phyloP scores from a whole-genome alignment of 805 yeast genomes.

The Myxozyma vanderwaltii region DNA sequence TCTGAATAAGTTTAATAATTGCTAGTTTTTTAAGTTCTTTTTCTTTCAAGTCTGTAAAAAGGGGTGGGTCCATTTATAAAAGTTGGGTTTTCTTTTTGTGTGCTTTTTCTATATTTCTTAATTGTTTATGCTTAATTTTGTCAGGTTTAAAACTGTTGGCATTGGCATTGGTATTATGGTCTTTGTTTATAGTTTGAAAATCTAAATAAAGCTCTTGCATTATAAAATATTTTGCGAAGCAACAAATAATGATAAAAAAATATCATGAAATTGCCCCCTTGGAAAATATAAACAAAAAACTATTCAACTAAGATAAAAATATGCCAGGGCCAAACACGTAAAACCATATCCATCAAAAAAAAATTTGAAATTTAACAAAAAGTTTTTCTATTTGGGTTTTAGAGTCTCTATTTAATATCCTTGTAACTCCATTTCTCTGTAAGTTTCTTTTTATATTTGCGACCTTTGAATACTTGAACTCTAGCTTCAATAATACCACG shows the following conservation, averaged over 20 bases:
- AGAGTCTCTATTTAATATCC: constrained; percentile 50
- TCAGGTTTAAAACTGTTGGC: neutral
- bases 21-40: neutral
- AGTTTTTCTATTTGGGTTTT: too few species aligned
- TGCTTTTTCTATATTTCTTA: neutral
- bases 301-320: too few species aligned
- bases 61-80: neutral
- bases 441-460: constrained; percentile 69
- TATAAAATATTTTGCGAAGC: too few species aligned
- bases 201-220: too few species aligned
- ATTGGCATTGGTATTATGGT: neutral
- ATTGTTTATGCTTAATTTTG: neutral
- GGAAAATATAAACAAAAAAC: too few species aligned
- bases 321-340: too few species aligned
- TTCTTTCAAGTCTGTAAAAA: neutral
- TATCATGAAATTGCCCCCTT: too few species aligned
- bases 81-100: neutral
- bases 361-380: neutral
- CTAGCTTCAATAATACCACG: constrained; percentile 87
- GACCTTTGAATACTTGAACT: constrained; percentile 63
- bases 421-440: constrained; percentile 94
- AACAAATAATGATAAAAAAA: too few species aligned
- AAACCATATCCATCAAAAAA: too few species aligned
- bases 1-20: constrained; percentile 4
- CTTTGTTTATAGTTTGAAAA: neutral